Conservation (phyloP, 345 rosid species). For the Carallia brachiata region DNA sequence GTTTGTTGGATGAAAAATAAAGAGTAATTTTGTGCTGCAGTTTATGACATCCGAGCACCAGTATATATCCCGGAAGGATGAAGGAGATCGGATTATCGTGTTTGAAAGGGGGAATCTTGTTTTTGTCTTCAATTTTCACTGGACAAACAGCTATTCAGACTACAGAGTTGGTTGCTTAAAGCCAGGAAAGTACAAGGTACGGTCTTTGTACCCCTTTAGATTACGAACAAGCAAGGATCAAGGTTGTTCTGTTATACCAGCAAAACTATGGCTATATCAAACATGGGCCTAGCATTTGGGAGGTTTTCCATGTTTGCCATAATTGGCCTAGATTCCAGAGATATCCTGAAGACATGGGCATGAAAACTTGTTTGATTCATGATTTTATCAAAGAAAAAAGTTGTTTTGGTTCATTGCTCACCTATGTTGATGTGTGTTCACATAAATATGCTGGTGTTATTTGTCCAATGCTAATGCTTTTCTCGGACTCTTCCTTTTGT, state of each 20-base stretch:
- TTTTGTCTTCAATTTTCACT: slow-evolving; percentile 91
- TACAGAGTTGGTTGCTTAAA: slow-evolving; percentile 78
- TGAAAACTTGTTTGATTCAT: no score
- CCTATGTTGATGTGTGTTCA: no score
- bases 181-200: slow-evolving; percentile 94
- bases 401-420: no score
- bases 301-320: no score
- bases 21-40: slow-evolving; percentile 37
- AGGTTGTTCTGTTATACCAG: no score
- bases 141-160: slow-evolving; percentile 79
- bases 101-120: slow-evolving; percentile 87
- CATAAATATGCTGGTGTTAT: no score
- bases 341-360: no score
- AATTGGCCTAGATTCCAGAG: no score
- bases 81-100: slow-evolving; percentile 72
- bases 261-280: no score
- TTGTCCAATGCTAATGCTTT: no score
- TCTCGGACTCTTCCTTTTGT: background rate
- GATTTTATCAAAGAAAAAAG: no score
- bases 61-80: slow-evolving; percentile 80
- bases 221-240: background rate
- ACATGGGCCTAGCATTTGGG: no score
- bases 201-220: background rate
- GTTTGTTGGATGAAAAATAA: background rate
- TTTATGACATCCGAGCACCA: slow-evolving; percentile 95